Conservation (phyloP, 441 rosid genomes). For the Jatropha podagrica region DNA sequence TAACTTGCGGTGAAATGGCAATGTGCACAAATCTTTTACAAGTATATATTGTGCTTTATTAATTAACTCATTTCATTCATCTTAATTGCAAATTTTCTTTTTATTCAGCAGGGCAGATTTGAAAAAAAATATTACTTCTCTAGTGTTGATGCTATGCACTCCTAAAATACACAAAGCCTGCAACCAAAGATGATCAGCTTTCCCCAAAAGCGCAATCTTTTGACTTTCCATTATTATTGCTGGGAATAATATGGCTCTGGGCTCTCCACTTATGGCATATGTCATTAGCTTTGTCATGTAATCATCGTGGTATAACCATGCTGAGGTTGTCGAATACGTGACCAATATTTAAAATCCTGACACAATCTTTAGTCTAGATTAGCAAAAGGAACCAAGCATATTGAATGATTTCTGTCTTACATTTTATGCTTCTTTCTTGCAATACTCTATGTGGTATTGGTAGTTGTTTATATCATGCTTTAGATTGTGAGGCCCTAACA, state of each 20-base stretch:
- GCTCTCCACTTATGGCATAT: neutral
- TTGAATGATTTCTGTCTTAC: neutral
- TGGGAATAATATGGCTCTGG: neutral
- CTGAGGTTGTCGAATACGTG: neutral
- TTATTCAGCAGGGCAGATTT: neutral
- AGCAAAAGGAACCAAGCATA: neutral
- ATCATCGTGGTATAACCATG: neutral
- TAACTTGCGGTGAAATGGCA: slow-evolving; percentile 98
- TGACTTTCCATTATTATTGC: neutral
- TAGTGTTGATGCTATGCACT: neutral
- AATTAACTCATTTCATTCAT: neutral
- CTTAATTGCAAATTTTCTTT: slow-evolving; percentile 8
- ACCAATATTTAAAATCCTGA: neutral
- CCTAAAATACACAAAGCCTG: neutral
- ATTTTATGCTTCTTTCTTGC: neutral
- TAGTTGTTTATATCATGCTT: neutral
- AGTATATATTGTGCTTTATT: slow-evolving; percentile 39
- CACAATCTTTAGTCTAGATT: neutral
- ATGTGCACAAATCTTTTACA: slow-evolving; percentile 95
- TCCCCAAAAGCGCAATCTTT: neutral
- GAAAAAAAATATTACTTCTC: neutral
- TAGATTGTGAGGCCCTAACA: neutral
- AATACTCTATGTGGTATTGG: neutral
- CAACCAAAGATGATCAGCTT: neutral
- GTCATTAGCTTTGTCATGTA: neutral